Conservation (phyloP, 2,329 filamentous ascomycete genomes). For the Lachnellula arida region DNA sequence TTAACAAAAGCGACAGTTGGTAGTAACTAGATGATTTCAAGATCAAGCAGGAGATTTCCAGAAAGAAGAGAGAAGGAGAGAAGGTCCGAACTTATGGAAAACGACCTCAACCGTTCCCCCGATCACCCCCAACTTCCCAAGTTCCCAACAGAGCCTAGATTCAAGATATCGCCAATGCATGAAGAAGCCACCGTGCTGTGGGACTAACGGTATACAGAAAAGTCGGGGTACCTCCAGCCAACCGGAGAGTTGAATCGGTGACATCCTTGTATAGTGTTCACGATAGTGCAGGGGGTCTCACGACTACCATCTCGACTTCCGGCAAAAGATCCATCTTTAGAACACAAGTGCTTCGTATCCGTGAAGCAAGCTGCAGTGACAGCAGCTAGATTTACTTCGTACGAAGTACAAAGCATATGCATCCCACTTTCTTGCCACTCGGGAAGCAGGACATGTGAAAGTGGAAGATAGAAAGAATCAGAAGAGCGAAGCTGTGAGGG, state of each 20-base stretch:
- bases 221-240: conserved; percentile 5
- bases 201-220: conserved; percentile 7
- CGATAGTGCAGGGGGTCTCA: conserved; percentile 10
- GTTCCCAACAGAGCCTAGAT: conserved; percentile 13
- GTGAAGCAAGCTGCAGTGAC: not conserved
- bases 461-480: not conserved
- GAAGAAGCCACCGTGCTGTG: conserved; percentile 8
- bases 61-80: conserved; percentile 1
- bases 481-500: not conserved
- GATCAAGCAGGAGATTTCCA: not conserved
- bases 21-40: not conserved
- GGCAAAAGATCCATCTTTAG: not conserved
- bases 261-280: not conserved
- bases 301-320: not conserved
- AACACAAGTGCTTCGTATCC: conserved; percentile 1
- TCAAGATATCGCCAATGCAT: conserved; percentile 8
- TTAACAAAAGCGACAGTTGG: conserved; percentile 7
- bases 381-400: not conserved
- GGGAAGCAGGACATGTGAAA: not conserved
- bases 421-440: not conserved
- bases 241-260: conserved; percentile 10
- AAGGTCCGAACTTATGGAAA: conserved; percentile 7
- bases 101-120: not conserved
- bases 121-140: conserved; percentile 14
- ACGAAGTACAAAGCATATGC: not conserved